Conservation (phyloP, 495 filamentous ascomycete genomes). For the Cercophora samala region DNA sequence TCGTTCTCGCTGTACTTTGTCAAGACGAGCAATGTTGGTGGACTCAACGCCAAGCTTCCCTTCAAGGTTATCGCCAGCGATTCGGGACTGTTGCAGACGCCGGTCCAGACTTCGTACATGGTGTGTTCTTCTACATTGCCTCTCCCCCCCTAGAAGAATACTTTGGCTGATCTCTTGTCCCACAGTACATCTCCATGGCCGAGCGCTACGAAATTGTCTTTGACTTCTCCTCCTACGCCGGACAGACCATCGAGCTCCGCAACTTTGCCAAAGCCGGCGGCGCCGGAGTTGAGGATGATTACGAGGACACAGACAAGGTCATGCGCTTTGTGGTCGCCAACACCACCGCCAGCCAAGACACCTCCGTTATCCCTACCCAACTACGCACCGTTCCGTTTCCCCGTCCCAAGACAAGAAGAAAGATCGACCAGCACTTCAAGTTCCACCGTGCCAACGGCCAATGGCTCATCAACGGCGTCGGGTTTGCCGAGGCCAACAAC, state of each 20-base stretch:
- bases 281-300: conserved; percentile 42
- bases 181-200: conserved; percentile 43
- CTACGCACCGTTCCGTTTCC: conserved; percentile 9
- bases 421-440: conserved; percentile 38
- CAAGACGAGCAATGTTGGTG: background rate
- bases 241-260: conserved; percentile 44
- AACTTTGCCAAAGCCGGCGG: conserved; percentile 41
- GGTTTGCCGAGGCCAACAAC: conserved; percentile 45
- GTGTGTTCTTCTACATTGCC: background rate
- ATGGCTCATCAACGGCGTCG: conserved; percentile 50
- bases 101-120: conserved; percentile 34
- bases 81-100: conserved; percentile 39
- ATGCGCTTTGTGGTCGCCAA: conserved; percentile 49
- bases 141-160: background rate
- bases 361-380: background rate
- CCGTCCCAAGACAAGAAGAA: conserved; percentile 25
- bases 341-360: conserved; percentile 26
- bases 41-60: conserved; percentile 24
- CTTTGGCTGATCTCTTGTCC: background rate
- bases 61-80: conserved; percentile 50
- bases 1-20: conserved; percentile 44
- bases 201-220: conserved; percentile 53
- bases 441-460: conserved; percentile 40
- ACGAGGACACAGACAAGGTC: conserved; percentile 40
- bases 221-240: conserved; percentile 44